Conservation (phyloP, 2,329 filamentous ascomycete genomes). For the Parafenestella ontariensis region DNA sequence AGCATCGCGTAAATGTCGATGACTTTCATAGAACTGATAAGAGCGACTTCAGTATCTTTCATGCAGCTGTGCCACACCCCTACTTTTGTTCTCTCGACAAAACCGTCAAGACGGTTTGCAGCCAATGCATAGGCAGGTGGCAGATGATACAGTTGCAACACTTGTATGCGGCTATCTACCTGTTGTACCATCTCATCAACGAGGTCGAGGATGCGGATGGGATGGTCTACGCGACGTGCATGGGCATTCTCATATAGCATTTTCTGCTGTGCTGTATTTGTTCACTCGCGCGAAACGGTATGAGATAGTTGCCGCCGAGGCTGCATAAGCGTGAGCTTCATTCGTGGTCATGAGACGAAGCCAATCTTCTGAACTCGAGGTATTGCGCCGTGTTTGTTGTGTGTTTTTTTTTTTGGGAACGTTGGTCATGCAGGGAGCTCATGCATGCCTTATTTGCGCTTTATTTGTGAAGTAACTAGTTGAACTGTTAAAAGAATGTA, state of each 20-base stretch:
- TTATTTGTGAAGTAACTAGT: too few species aligned
- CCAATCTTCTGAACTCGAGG: background rate
- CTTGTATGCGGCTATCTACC: too few species aligned
- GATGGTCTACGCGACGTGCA: background rate
- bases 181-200: background rate
- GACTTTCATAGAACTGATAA: too few species aligned
- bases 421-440: slow-evolving; percentile 3
- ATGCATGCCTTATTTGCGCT: background rate
- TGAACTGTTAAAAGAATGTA: too few species aligned
- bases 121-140: too few species aligned
- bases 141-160: too few species aligned
- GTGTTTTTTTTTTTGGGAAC: slow-evolving; percentile 16
- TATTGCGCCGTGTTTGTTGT: slow-evolving; percentile 26
- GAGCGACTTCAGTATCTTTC: too few species aligned
- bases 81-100: too few species aligned
- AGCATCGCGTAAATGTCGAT: too few species aligned
- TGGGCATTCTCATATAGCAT: slow-evolving; percentile 30
- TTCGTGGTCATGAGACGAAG: background rate
- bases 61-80: too few species aligned
- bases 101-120: too few species aligned
- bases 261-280: slow-evolving; percentile 29
- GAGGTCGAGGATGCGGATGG: background rate
- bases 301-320: slow-evolving; percentile 34
- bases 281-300: slow-evolving; percentile 34
- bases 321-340: slow-evolving; percentile 21